phyloP scores from a whole-genome alignment of 345 rosid species.

The Bruguiera parviflora region DNA sequence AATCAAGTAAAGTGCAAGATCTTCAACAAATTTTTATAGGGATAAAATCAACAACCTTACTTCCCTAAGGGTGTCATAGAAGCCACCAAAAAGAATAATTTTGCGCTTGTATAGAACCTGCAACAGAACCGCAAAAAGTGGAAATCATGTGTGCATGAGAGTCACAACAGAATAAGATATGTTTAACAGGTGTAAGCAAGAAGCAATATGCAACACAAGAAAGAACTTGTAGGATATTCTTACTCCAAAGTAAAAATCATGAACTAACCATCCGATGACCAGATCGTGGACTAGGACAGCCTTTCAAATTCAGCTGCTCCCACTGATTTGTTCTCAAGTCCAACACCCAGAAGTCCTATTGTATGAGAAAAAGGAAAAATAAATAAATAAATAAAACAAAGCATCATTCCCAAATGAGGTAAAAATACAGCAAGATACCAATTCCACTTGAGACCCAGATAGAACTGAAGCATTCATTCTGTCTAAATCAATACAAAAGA shows the following conservation, averaged over 20 bases:
- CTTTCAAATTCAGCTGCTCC: conserved; percentile 89
- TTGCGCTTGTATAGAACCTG: conserved; percentile 97
- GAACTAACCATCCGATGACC: conserved; percentile 93
- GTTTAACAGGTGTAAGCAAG: not conserved
- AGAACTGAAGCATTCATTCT: not conserved
- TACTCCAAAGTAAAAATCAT: not conserved
- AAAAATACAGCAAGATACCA: not conserved
- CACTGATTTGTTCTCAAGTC: conserved; percentile 92
- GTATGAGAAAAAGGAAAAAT: not conserved
- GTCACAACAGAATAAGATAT: not conserved
- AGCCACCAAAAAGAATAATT: conserved; percentile 91
- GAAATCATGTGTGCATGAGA: conserved; percentile 13
- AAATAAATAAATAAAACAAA: not conserved
- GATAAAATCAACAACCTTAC: conserved; percentile 70
- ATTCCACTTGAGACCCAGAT: not conserved
- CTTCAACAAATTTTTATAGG: conserved; percentile 5
- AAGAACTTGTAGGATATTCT: not conserved
- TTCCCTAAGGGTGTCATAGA: conserved; percentile 97
- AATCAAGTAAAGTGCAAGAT: not conserved
- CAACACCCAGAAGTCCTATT: conserved; percentile 88
- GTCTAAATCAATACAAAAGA: not conserved
- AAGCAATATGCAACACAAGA: not conserved
- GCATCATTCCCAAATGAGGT: conserved; percentile 1
- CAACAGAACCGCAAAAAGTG: conserved; percentile 21
- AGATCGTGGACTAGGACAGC: conserved; percentile 86